Percentiles rank a stretch among this genome's conserved stretches.
These are phyloP conservation scores for Boletus subcaerulescens DNA, from an alignment of 768 basidiomycete species.

Conservation along the genomic window DNA sequence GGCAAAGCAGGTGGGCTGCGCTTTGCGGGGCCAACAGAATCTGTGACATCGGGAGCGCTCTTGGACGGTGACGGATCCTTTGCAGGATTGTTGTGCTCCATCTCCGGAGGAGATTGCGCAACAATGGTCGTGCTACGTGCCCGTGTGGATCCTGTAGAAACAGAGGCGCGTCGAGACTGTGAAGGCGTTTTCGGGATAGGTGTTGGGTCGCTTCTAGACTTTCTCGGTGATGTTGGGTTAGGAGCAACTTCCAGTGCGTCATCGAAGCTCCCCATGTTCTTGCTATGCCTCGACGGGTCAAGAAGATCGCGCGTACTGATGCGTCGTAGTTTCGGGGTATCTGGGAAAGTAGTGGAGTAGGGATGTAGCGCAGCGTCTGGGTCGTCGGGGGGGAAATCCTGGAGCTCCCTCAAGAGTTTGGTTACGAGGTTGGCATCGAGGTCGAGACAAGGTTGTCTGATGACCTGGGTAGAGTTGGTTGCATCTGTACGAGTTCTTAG, in stretches of 20 bases:
- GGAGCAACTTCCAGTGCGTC: slow-evolving; percentile 1
- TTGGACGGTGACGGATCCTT: slow-evolving; percentile 1
- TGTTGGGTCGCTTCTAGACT: slow-evolving; percentile 5
- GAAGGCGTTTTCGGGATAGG: slow-evolving; percentile 18
- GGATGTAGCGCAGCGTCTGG: slow-evolving; percentile 6
- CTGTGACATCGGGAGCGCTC: neutral
- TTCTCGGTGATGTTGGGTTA: slow-evolving; percentile 7
- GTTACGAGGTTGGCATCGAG: slow-evolving; percentile 21
- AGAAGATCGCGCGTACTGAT: slow-evolving; percentile 24
- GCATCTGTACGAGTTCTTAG: slow-evolving; percentile 31
- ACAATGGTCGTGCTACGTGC: slow-evolving; percentile 15
- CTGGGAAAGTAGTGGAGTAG: neutral
- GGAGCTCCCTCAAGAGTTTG: slow-evolving; percentile 23
- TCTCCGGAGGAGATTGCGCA: slow-evolving; percentile 2
- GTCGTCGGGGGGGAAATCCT: slow-evolving; percentile 13
- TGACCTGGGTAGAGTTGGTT: neutral
- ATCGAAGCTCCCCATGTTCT: slow-evolving; percentile 5
- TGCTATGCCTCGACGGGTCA: slow-evolving; percentile 14
- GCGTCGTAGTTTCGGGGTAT: slow-evolving; percentile 12
- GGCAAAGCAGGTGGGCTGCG: slow-evolving; percentile 4
- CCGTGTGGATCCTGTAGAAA: slow-evolving; percentile 14
- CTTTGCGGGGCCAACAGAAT: neutral
- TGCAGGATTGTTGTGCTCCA: slow-evolving; percentile 1
- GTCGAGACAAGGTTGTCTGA: slow-evolving; percentile 29
- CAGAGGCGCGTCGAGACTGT: slow-evolving; percentile 19